Percentiles rank a stretch among this genome's conserved stretches.
Evolutionary conservation across 305 asterid genomes (phyloP).

Genomic region (Solanum aculeatissimum): DNA sequence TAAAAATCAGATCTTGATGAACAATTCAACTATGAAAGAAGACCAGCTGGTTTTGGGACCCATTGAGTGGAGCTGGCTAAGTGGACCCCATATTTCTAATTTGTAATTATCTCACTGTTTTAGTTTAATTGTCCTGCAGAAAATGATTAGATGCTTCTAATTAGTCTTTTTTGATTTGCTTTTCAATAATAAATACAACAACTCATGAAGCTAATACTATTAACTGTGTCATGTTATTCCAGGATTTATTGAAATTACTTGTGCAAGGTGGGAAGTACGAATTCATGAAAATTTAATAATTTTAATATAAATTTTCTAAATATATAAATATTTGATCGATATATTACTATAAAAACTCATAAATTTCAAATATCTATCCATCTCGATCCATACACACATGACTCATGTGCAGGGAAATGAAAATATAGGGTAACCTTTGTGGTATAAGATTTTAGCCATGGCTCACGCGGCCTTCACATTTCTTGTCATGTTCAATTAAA

Average conservation of each 20-base stretch:
- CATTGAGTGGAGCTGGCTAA: neutral
- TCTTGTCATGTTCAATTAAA: neutral
- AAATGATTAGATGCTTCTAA: neutral
- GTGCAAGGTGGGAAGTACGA: no score
- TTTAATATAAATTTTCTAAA: neutral
- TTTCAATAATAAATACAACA: neutral
- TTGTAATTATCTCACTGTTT: neutral
- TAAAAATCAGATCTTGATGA: neutral
- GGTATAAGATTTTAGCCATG: neutral
- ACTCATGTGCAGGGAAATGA: neutral
- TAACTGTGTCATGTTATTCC: neutral
- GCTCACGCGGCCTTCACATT: neutral
- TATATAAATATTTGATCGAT: neutral
- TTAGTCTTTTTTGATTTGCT: neutral
- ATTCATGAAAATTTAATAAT: neutral
- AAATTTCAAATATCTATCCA: neutral
- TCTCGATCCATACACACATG: no score
- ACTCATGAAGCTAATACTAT: neutral
- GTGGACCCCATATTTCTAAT: neutral
- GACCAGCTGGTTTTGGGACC: neutral
- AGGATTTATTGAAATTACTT: neutral
- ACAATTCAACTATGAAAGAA: neutral
- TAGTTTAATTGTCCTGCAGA: neutral
- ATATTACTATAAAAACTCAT: neutral
- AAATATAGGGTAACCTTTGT: neutral